Conservation (phyloP, 2,329 filamentous ascomycete species). For the Fusarium tjaetaba region DNA sequence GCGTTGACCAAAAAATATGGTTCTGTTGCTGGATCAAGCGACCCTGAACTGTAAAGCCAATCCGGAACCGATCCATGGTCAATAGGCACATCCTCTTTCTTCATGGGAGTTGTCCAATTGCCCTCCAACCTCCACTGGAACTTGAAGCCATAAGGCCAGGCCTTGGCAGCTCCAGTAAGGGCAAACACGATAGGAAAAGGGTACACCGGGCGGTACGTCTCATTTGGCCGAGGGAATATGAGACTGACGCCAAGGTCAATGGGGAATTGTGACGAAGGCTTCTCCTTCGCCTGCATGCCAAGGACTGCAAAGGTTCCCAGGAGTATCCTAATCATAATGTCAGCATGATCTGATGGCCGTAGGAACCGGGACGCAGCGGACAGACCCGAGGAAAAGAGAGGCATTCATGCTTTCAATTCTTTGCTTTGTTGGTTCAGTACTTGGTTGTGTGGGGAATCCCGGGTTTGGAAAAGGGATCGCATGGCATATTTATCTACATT, state of each 20-base stretch:
- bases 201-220: not conserved
- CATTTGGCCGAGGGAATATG: not conserved
- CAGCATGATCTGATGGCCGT: not conserved
- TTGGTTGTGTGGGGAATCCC: not conserved
- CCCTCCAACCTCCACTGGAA: not conserved
- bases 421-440: not conserved
- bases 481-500: not conserved
- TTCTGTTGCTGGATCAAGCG: not conserved
- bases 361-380: not conserved
- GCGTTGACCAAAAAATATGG: not conserved
- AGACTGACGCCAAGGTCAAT: not conserved
- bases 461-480: not conserved
- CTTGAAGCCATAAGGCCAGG: not conserved
- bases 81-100: not conserved
- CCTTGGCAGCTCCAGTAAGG: not conserved
- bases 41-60: not conserved
- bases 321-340: not conserved
- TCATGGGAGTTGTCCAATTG: not conserved
- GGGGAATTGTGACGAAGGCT: not conserved
- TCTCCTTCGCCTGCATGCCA: not conserved
- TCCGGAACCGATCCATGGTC: not conserved
- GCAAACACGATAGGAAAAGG: not conserved
- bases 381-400: not conserved
- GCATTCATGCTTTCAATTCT: not conserved
- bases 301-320: not conserved